Conservation (phyloP, 768 basidiomycete species). For the Myochromella boudieri region DNA sequence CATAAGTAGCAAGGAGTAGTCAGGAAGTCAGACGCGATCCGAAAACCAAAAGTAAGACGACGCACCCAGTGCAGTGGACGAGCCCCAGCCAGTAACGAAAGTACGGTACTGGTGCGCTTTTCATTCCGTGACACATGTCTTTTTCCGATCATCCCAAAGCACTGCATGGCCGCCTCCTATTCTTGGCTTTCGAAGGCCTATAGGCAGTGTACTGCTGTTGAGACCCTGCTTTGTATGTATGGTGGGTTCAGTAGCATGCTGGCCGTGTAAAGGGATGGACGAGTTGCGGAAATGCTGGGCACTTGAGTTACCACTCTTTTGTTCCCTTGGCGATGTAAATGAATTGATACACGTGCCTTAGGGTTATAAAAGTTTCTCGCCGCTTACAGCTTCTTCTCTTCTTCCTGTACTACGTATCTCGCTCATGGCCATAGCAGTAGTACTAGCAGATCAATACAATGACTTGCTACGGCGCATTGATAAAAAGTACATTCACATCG, state of each 20-base stretch:
- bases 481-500: too few relatives aligned
- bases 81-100: conserved; percentile 31
- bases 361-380: too few relatives aligned
- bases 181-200: not conserved
- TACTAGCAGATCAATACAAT: too few relatives aligned
- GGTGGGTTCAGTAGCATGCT: not conserved
- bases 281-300: conserved; percentile 2
- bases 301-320: conserved; percentile 3
- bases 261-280: too few relatives aligned
- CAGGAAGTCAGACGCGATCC: too few relatives aligned
- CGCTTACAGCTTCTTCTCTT: too few relatives aligned
- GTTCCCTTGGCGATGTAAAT: conserved; percentile 12
- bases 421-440: too few relatives aligned
- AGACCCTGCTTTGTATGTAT: not conserved
- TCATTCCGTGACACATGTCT: conserved; percentile 19
- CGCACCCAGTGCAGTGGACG: conserved; percentile 41
- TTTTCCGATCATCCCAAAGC: conserved; percentile 8
- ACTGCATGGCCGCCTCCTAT: not conserved
- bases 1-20: conserved; percentile 30
- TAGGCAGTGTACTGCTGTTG: too few relatives aligned
- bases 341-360: too few relatives aligned
- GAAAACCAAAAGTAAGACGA: conserved; percentile 28
- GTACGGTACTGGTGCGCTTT: conserved; percentile 36
- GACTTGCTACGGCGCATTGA: too few relatives aligned
- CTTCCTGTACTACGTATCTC: too few relatives aligned